A percentile compares a stretch with the other conserved stretches of the same genome.
Conservation (phyloP, 2,329 filamentous ascomycete genomes). For the Whalleya microplaca region DNA sequence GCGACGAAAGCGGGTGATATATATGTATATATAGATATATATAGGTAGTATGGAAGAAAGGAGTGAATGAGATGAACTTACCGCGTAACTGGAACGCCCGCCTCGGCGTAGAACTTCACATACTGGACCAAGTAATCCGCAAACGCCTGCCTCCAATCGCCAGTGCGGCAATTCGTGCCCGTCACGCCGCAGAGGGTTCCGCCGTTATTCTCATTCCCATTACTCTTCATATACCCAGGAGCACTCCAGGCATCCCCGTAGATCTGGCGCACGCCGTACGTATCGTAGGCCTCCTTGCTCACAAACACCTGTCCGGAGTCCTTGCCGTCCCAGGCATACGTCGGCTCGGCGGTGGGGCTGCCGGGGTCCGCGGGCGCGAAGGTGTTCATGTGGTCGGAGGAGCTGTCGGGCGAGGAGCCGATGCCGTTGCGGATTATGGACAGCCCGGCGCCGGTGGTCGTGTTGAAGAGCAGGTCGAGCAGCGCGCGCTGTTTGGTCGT, state of each 20-base stretch:
- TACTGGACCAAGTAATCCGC: conserved; percentile 50
- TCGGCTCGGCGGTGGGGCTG: conserved; percentile 37
- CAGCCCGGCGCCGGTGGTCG: conserved; percentile 47
- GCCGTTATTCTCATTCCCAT: conserved; percentile 40
- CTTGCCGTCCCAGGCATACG: conserved; percentile 47
- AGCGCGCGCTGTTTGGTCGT: conserved; percentile 45
- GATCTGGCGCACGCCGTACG: conserved; percentile 39
- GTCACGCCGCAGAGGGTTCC: conserved; percentile 43
- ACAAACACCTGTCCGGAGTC: conserved; percentile 52
- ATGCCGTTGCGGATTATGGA: conserved; percentile 51
- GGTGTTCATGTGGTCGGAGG: conserved; percentile 42
- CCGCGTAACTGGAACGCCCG: conserved; percentile 37
- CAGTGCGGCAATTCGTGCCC: conserved; percentile 31
- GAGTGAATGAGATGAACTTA: conserved; percentile 6
- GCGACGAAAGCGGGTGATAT: too few species aligned
- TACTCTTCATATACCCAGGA: conserved; percentile 48
- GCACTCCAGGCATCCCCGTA: conserved; percentile 47
- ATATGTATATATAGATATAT: background rate
- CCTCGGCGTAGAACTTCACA: conserved; percentile 42
- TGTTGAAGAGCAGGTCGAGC: conserved; percentile 50
- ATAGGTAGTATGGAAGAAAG: background rate
- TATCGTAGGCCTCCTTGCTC: conserved; percentile 45
- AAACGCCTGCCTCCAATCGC: conserved; percentile 47
- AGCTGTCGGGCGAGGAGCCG: conserved; percentile 45
- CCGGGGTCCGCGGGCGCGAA: conserved; percentile 46